A percentile compares a stretch with the other conserved stretches of the same genome.
phyloP scores from a whole-genome alignment of 495 filamentous ascomycete species.

The Arthonia radiata region DNA sequence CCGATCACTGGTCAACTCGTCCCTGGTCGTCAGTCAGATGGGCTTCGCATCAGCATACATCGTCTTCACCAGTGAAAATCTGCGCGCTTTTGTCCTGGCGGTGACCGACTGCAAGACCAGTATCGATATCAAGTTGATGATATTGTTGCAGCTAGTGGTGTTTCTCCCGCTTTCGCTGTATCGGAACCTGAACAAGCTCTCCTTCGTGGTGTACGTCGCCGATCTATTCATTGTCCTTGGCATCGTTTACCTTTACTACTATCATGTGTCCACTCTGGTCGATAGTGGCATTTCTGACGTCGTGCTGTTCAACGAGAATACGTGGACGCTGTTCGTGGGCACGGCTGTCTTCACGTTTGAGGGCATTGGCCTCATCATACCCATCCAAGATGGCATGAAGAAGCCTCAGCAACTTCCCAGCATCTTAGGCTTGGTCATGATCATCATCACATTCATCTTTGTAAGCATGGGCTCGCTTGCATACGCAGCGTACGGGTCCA shows the following conservation, averaged over 20 bases:
- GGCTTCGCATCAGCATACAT: conserved; percentile 96
- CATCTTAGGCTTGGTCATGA: conserved; percentile 72
- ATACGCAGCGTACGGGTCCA: conserved; percentile 85
- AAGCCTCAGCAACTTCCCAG: conserved; percentile 65
- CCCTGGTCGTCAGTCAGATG: conserved; percentile 81
- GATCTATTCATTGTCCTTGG: conserved; percentile 87
- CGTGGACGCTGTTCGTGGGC: conserved; percentile 94
- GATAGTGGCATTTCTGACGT: conserved; percentile 57
- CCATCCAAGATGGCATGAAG: conserved; percentile 92
- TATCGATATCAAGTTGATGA: conserved; percentile 70
- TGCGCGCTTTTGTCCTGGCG: conserved; percentile 74
- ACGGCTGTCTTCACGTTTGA: conserved; percentile 98
- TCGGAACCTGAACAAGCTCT: conserved; percentile 85
- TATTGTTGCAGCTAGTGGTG: conserved; percentile 76
- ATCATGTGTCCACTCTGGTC: conserved; percentile 66
- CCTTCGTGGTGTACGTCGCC: conserved; percentile 70
- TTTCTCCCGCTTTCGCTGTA: conserved; percentile 84
- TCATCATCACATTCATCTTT: conserved; percentile 80
- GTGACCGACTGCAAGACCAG: conserved; percentile 58
- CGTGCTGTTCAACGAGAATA: conserved; percentile 55
- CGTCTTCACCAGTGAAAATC: conserved; percentile 85
- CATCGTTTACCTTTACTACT: conserved; percentile 85
- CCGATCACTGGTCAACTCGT: conserved; percentile 62
- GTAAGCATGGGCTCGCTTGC: conserved; percentile 74
- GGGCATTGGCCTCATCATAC: conserved; percentile 93